Evolutionary conservation across 805 yeast species (phyloP), one percentile per base, ranked within the genome.

Genomic region (Brettanomyces custersianus): DNA sequence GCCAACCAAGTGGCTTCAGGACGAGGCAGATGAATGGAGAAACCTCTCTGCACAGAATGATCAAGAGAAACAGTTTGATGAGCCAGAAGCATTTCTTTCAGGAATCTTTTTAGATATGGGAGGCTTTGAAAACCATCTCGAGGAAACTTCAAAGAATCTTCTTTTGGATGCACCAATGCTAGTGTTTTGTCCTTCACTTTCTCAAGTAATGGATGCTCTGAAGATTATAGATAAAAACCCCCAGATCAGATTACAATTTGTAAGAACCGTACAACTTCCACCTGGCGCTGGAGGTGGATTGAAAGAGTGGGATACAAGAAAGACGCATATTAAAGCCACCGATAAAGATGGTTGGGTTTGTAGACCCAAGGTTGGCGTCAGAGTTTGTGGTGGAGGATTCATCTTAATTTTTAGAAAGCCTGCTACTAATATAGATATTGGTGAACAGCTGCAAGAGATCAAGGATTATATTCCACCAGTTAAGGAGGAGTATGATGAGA

Each of bases 261-360:
- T 55, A 4, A 54, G 59, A 29, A 60, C 69, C 3, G 51, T 62
- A 16, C 74, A 70, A 43, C 38, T 71, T 13, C 44, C 57, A 32
- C 66, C 68, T 11, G 74, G 75, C 5, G 66, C 63, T 23, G 72
- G 73, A 2, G 74, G 74, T 17, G 73, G 74, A 0, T 45, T 70
- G 39, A 62, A 68, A 40, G 72, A 66, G 32, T 71, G 77, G 77
- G 74, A 71, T 41, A 53, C 68, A 1, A 49, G 73, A 33, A 50
- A 51, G 25, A 48, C 71, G 1, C 39, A 46, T 2, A 57, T 66
- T n/a, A 58, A 63, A 47, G 59, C 62, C 4, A 60, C 64, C 2
- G 65, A 65, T 3, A 59, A 60, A 26, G 46, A 49, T 4, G 72
- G 62, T 2, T 48, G 60, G 38, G 71, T 69, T 4, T 69, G 72